Evolutionary conservation across 148 eudicot species (phyloP), one percentile per base, ranked within the genome.

Genomic region (Rhododendron molle): DNA sequence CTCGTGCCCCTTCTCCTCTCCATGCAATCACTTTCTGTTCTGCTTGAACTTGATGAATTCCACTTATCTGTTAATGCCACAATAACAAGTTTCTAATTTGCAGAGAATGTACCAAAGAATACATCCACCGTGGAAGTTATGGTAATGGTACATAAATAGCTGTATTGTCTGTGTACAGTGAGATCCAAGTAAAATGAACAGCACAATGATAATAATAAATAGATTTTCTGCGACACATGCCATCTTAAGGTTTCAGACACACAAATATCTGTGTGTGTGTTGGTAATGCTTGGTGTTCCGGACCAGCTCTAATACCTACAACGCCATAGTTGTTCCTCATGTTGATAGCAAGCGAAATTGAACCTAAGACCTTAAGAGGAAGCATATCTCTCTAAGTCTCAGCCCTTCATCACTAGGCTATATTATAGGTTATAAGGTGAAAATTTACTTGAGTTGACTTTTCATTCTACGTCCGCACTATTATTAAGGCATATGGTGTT

Each of bases 1-100:
- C 92, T 89, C 81, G 86, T 84, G 85, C 91, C 88, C 80, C 90
- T 89, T 52, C 91, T 86, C 49, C 81, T 85, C 28, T 80, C 85
- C 58, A 20, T 16, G 74, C 46, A 81, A 74, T 80, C 87, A 84
- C 77, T 86, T 76, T 84, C 88, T 83, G 83, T 46, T 87, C 82
- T 88, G 80, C 89, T 89, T 62, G 89, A 88, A 84, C 89, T 89
- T 32, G 92, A 84, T 26, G 85, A 86, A 62, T 84, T 81, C 38
- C 62, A 80, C 82, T 74, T 83, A 28, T 80, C 90, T 88, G 90
- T 76, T 86, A 50, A 76, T 71, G 74, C n/a, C 7, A 77, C 50
- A 58, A 65, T 43, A 30, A 76, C 32, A 86, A 83, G 78, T 83
- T 69, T 69, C 47, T 65, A 52, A 83, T 46, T 28, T 65, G 32